Conservation (phyloP, 352 stramenopile genomes). For the Globisporangium nodosum region DNA sequence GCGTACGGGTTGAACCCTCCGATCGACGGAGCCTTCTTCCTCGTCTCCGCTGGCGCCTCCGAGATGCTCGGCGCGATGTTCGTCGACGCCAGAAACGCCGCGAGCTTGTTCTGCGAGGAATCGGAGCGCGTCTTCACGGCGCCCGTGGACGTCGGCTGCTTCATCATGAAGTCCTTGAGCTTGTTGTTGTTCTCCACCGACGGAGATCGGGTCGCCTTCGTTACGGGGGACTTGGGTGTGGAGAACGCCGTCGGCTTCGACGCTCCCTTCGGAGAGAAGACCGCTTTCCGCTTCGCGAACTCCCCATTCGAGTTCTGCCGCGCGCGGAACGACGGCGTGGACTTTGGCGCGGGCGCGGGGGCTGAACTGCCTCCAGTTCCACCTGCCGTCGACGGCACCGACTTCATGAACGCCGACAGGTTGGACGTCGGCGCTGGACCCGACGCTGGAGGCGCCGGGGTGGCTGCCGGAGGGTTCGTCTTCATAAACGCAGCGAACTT, state of each 20-base stretch:
- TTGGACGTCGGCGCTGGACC: slow-evolving; percentile 16
- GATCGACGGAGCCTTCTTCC: slow-evolving; percentile 18
- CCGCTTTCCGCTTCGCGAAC: slow-evolving; percentile 59
- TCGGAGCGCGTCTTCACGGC: slow-evolving; percentile 43
- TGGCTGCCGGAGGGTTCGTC: slow-evolving; percentile 46
- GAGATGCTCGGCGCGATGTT: slow-evolving; percentile 31
- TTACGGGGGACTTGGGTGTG: slow-evolving; percentile 8
- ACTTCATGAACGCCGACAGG: slow-evolving; percentile 24
- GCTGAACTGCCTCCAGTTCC: slow-evolving; percentile 13
- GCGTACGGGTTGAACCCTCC: slow-evolving; percentile 24
- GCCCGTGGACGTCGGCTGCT: slow-evolving; percentile 37
- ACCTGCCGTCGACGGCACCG: slow-evolving; percentile 20
- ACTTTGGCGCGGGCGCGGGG: not conserved
- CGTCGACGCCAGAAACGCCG: slow-evolving; percentile 67
- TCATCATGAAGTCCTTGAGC: slow-evolving; percentile 74
- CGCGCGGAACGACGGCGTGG: slow-evolving; percentile 18
- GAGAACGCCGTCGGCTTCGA: slow-evolving; percentile 15
- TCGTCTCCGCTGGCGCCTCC: slow-evolving; percentile 5
- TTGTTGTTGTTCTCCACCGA: slow-evolving; percentile 48
- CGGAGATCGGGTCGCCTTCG: slow-evolving; percentile 4
- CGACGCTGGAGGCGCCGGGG: slow-evolving; percentile 9
- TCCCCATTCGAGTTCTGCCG: slow-evolving; percentile 29
- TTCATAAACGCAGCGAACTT: slow-evolving; percentile 83
- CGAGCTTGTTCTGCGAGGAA: slow-evolving; percentile 65
- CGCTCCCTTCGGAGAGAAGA: slow-evolving; percentile 41